Base-by-base conservation (phyloP, 441 rosid species). In the Gossypium schwendimanii region DNA sequence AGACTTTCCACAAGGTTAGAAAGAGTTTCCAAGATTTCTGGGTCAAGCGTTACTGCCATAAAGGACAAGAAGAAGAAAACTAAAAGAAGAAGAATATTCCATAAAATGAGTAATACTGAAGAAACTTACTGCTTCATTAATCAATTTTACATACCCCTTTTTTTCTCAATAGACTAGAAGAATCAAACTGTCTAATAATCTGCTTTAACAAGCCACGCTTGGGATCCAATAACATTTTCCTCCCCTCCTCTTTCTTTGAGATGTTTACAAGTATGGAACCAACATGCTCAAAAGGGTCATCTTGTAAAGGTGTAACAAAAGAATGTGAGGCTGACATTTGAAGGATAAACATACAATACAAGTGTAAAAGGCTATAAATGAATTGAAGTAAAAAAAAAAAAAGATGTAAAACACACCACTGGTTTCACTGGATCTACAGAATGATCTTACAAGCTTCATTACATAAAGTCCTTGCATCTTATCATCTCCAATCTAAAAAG, bases 401-500 rank as follows among this genome's bases (percentile, higher is more conserved):
- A 44, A 45, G 10, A 60, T 36, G 33, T 8, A 20, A n/a, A 78
- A 44, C 87, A 58, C 75, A 91, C 94, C 91, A 47, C 73, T 28
- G 61, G 64, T 72, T 76, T 94, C 93, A 49, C 75, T 78, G 31
- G 89, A 85, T 82, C 91, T 84, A 76, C 96, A 89, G 55, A 91
- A 94, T 75, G 98, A 94, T 78, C 98, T 89, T 73, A 91, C 94
- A 36, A 94, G 98, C 90, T 87, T 91, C 95, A 90, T 89, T 67
- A 90, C 76, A 75, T 88, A 79, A 60, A 90, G 75, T 53, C 96
- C 96, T 81, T 86, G 90, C 83, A 90, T 77, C 80, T 87, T 91
- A 80, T 93, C 94, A 62, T 89, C 92, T 17, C 78, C 92, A 70
- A 77, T 79, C 98, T 94, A 79, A 63, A 80, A 85, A 75, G 55